Base-by-base conservation (phyloP, 2,329 filamentous ascomycete species). In the Periconia sp. region DNA sequence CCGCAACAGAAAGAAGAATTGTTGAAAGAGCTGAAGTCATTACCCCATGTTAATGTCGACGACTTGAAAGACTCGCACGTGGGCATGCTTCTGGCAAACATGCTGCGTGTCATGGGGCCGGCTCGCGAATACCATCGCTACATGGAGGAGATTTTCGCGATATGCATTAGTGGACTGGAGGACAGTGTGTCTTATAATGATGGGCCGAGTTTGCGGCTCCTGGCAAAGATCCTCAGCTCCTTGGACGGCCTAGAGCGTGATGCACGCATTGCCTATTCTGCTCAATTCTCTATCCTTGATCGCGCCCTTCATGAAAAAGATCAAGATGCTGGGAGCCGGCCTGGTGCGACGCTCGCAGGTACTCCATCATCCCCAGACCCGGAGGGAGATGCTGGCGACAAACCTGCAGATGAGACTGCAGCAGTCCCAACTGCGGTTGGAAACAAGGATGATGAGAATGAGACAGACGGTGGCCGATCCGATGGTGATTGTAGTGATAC, bases 141-240 rank as follows among this genome's bases (percentile, higher is more conserved):
- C 8, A 41, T 56, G 43, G 16, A 50, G 7, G 19, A 31, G n/a
- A 36, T 43, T 4, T 56, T 56, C 32, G 28, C 44, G 17, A 40
- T 34, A 3, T 56, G 52, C 26, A 42, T 56, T 11, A 33, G 25
- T 5, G 50, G 44, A 4, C 29, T 56, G 5, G 39, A 42, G 12
- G 51, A 56, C 18, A 15, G 26, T 8, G 43, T 46, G 4, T 46
- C 41, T 5, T 54, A 34, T 36, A 57, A 57, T 22, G 55, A 57
- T 35, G 21, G 12, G 4, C 24, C 34, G 19, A 42, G 24, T 23
- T 29, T 55, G 3, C 48, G 51, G 3, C 31, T 48, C 15, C 37
- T 59, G 25, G 46, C 48, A 6, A 57, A 53, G 36, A 40, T 57
- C 9, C 24, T 59, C 13, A 35, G 34, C 11, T 50, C 44, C 4